phyloP scores from a whole-genome alignment of 2,329 filamentous ascomycete genomes.

The Claviceps lovelessii region DNA sequence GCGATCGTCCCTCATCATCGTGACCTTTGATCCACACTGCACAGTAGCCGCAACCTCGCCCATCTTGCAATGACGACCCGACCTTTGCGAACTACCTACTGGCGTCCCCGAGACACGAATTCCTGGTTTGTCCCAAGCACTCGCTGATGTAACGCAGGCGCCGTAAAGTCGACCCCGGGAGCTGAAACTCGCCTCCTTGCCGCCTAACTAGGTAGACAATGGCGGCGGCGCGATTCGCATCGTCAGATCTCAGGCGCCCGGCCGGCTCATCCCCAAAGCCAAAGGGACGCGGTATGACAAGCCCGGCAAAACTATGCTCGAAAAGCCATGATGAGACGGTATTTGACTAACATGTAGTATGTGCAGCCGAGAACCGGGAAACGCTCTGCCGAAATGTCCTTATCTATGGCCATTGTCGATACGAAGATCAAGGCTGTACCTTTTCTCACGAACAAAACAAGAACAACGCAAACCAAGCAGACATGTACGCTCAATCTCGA shows the following conservation, averaged over 20 bases:
- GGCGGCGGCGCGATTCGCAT: slow-evolving; percentile 31
- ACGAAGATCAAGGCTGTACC: slow-evolving; percentile 78
- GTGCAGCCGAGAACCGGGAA: slow-evolving; percentile 58
- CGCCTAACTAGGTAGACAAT: slow-evolving; percentile 23
- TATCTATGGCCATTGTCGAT: slow-evolving; percentile 86
- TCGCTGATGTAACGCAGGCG: slow-evolving; percentile 17
- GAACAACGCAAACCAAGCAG: slow-evolving; percentile 28
- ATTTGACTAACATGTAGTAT: slow-evolving; percentile 3
- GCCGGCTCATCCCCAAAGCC: slow-evolving; percentile 39
- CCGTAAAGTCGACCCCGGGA: slow-evolving; percentile 28
- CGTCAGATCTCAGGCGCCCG: slow-evolving; percentile 34
- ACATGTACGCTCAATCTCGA: slow-evolving; percentile 29
- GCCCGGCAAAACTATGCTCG: not conserved
- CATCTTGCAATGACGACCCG: not conserved
- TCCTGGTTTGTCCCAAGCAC: slow-evolving; percentile 1
- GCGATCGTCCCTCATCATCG: not conserved
- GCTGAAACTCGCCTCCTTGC: slow-evolving; percentile 15
- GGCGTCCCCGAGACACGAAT: not conserved
- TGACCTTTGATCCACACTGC: not conserved
- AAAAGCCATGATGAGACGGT: not conserved
- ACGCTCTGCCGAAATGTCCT: slow-evolving; percentile 84
- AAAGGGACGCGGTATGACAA: slow-evolving; percentile 37
- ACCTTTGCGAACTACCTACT: not conserved
- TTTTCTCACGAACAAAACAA: slow-evolving; percentile 77
- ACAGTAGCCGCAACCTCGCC: not conserved